Conservation (phyloP, 2,329 filamentous ascomycete species). For the Fusarium denticulatum region DNA sequence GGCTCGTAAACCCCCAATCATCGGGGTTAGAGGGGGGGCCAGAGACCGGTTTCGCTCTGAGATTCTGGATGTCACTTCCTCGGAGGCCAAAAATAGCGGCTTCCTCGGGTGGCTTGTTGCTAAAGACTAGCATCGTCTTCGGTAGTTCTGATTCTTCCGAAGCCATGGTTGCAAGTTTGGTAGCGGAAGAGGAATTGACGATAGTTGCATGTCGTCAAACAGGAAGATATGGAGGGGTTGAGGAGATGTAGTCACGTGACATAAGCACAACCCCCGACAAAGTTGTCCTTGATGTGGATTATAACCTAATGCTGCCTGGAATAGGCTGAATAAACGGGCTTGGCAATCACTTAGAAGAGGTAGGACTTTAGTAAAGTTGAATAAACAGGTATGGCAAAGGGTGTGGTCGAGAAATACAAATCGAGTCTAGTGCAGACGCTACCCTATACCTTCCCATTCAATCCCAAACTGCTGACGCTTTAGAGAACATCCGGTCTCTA, state of each 20-base stretch:
- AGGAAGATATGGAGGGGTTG: background rate
- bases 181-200: background rate
- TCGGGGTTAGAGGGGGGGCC: background rate
- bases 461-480: background rate
- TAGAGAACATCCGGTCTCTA: accelerated
- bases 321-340: no score
- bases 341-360: background rate
- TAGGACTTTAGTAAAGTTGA: no score
- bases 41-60: background rate
- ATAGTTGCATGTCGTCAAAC: background rate
- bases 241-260: background rate
- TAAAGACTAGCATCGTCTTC: background rate
- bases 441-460: background rate
- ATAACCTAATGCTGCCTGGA: background rate
- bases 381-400: accelerated
- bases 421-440: background rate
- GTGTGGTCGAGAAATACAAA: background rate
- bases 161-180: background rate
- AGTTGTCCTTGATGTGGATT: background rate
- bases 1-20: background rate
- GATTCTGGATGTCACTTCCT: conserved; percentile 1
- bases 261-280: background rate
- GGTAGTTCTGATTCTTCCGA: background rate
- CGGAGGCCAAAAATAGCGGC: background rate
- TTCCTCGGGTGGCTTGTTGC: background rate